These are phyloP conservation scores for Amanita pseudoporphyria DNA, from an alignment of 768 basidiomycete species.

Conservation along the genomic window DNA sequence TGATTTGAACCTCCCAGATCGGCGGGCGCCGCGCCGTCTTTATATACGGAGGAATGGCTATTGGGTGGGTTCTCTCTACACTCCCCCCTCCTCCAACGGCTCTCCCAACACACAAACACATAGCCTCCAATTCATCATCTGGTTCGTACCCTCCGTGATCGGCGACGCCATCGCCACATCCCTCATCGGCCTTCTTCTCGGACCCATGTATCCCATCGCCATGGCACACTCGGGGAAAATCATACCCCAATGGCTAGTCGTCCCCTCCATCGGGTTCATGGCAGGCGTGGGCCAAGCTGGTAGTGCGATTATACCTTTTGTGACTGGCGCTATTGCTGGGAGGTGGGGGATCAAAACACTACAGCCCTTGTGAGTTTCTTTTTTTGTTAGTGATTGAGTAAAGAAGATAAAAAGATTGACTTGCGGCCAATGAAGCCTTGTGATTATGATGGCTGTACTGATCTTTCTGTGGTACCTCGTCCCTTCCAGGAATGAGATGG, in stretches of 20 bases:
- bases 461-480: constrained; percentile 45
- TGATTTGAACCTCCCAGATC: constrained; percentile 22
- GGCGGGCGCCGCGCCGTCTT: constrained; percentile 46
- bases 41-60: constrained; percentile 40
- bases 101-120: neutral
- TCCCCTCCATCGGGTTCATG: constrained; percentile 57
- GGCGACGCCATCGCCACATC: constrained; percentile 56
- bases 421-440: constrained; percentile 26
- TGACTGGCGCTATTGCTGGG: constrained; percentile 58
- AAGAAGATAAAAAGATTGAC: no score
- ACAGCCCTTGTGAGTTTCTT: constrained; percentile 48
- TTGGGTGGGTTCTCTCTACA: constrained; percentile 30
- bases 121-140: constrained; percentile 57
- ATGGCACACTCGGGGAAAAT: constrained; percentile 64
- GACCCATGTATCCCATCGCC: constrained; percentile 65
- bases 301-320: constrained; percentile 60
- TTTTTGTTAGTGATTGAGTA: neutral
- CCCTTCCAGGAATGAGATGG: constrained; percentile 18
- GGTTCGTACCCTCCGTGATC: constrained; percentile 59
- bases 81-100: neutral
- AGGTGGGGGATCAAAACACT: constrained; percentile 50
- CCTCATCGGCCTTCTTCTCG: constrained; percentile 58
- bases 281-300: constrained; percentile 64
- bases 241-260: constrained; percentile 61
- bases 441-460: constrained; percentile 53